Evolutionary conservation across 306 rosid genomes (phyloP).

Genomic region (Sicyos edulis): DNA sequence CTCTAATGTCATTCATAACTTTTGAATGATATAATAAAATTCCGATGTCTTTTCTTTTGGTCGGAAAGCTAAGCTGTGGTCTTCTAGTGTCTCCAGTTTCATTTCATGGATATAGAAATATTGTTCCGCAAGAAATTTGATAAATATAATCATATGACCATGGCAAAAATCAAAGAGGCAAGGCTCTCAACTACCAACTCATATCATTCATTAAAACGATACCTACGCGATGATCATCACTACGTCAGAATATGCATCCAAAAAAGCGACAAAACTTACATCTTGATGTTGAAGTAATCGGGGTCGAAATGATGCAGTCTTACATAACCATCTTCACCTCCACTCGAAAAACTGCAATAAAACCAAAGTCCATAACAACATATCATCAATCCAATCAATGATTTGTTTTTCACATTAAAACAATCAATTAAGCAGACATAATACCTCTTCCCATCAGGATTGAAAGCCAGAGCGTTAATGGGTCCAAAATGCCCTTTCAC

Average conservation of each 20-base stretch:
- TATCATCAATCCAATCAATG: background rate
- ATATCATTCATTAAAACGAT: background rate
- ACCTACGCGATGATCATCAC: background rate
- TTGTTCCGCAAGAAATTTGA: background rate
- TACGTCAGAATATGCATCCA: background rate
- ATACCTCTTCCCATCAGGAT: slow-evolving; percentile 93
- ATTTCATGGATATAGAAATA: background rate
- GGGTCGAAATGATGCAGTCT: slow-evolving; percentile 85
- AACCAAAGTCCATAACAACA: background rate
- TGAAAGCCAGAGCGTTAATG: slow-evolving; percentile 87
- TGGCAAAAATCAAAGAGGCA: background rate
- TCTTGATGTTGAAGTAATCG: slow-evolving; percentile 83
- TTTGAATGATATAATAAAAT: too few species aligned
- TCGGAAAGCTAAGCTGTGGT: too few species aligned
- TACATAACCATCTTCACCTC: slow-evolving; percentile 94
- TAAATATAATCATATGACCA: background rate
- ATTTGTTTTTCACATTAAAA: background rate
- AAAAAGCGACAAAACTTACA: slow-evolving; percentile 29
- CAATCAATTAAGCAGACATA: background rate
- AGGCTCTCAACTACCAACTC: background rate
- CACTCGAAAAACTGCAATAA: slow-evolving; percentile 68
- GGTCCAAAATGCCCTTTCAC: slow-evolving; percentile 99
- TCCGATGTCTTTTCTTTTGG: too few species aligned
- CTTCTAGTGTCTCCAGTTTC: too few species aligned
- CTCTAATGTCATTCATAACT: too few species aligned